Evolutionary conservation across 176 grass and related monocot species (phyloP).

Genomic region (Phragmites australis): DNA sequence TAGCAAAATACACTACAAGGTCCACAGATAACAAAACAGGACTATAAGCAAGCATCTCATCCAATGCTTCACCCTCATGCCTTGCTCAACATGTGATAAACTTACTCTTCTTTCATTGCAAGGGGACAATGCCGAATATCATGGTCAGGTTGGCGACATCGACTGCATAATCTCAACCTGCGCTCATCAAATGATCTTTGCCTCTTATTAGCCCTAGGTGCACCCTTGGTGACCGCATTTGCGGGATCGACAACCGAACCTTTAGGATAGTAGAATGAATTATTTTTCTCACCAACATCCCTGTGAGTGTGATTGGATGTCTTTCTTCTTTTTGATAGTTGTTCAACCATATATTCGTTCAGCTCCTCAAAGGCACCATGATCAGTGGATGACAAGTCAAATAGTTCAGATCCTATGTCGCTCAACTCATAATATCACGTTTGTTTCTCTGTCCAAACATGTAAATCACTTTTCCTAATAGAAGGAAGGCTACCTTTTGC

Average conservation of each 20-base stretch:
- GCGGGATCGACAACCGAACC: not conserved
- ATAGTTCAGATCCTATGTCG: not conserved
- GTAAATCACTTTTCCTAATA: not conserved
- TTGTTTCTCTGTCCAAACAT: not conserved
- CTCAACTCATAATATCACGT: not conserved
- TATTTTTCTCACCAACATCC: not conserved
- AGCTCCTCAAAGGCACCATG: not conserved
- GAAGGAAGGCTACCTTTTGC: constrained; percentile 6
- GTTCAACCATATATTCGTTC: too few relatives aligned
- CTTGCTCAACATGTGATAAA: too few relatives aligned
- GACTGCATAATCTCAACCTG: too few relatives aligned
- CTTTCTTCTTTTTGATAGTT: not conserved
- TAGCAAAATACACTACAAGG: too few relatives aligned
- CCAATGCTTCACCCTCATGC: too few relatives aligned
- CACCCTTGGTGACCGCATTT: constrained; percentile 7
- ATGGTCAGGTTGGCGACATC: too few relatives aligned
- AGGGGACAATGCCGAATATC: too few relatives aligned
- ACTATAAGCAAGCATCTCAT: too few relatives aligned
- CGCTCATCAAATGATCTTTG: too few relatives aligned
- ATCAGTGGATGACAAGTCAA: not conserved
- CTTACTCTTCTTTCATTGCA: too few relatives aligned
- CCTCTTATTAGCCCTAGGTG: not conserved
- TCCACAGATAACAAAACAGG: too few relatives aligned
- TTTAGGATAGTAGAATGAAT: not conserved
- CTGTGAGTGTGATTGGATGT: not conserved